These are phyloP conservation scores for Russula dissimulans DNA, from an alignment of 768 basidiomycete species.

Conservation along the genomic window DNA sequence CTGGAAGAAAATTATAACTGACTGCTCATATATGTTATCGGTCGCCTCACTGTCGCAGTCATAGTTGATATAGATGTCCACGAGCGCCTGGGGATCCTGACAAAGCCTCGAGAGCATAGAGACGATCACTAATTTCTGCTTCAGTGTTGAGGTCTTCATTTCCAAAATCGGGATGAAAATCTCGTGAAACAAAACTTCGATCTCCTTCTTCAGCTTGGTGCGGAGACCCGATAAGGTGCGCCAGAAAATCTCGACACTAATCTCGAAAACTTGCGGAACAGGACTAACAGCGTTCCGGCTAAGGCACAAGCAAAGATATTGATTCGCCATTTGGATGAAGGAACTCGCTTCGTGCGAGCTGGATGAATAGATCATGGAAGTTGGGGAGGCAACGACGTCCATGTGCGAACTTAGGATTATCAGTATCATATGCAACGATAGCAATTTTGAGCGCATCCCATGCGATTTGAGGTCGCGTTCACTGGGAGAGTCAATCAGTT, in stretches of 20 bases:
- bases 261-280: conserved; percentile 94
- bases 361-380: conserved; percentile 85
- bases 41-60: conserved; percentile 93
- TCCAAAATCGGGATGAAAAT: conserved; percentile 98
- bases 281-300: conserved; percentile 94
- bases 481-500: conserved; percentile 33
- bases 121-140: conserved; percentile 89
- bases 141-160: conserved; percentile 92
- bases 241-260: conserved; percentile 98
- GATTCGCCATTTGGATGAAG: conserved; percentile 90
- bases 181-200: conserved; percentile 95
- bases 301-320: conserved; percentile 87
- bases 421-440: conserved; percentile 89
- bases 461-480: conserved; percentile 95
- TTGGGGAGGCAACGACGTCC: conserved; percentile 78
- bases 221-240: conserved; percentile 89
- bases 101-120: conserved; percentile 81
- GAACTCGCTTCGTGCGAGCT: conserved; percentile 80
- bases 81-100: conserved; percentile 94
- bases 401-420: conserved; percentile 89
- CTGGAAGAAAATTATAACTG: conserved; percentile 24
- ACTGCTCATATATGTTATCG: conserved; percentile 98
- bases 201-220: conserved; percentile 99
- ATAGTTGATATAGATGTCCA: conserved; percentile 98
- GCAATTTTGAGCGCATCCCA: conserved; percentile 92